These are phyloP conservation scores for Piromyces finnis DNA, from an alignment of 192 early-diverging fungal species.

Conservation along the genomic window DNA sequence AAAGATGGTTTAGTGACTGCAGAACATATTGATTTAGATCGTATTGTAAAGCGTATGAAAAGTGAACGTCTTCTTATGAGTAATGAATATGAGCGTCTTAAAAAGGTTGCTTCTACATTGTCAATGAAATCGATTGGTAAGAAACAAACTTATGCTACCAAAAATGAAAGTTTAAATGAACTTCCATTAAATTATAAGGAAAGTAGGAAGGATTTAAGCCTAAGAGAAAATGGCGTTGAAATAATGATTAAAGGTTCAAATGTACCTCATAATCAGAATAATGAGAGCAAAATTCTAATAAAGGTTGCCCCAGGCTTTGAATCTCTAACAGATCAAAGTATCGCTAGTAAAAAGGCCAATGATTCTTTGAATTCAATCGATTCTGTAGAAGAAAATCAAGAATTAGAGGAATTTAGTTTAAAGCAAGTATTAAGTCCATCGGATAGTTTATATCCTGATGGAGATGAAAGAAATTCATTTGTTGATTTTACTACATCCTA, in stretches of 20 bases:
- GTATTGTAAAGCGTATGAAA: neutral
- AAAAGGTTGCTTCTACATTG: neutral
- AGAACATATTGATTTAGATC: neutral
- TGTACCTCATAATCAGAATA: neutral
- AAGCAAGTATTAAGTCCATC: neutral
- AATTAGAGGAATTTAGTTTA: neutral
- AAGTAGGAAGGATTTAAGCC: neutral
- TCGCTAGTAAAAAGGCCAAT: neutral
- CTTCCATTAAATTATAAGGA: neutral
- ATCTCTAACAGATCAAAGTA: neutral
- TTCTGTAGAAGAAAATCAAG: neutral
- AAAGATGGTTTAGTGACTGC: neutral
- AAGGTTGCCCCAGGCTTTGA: neutral
- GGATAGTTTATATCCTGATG: neutral
- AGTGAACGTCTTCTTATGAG: neutral
- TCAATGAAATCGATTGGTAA: neutral
- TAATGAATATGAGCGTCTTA: neutral
- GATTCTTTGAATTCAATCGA: neutral
- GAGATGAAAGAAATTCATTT: neutral
- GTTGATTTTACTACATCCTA: neutral
- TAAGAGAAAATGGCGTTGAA: neutral
- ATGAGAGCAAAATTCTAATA: neutral
- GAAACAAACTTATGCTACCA: neutral
- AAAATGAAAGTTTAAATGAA: neutral
- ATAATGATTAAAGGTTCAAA: neutral